Evolutionary conservation across 2,329 filamentous ascomycete species (phyloP), one percentile per base, ranked within the genome.

Genomic region (Cryphonectria radicalis): DNA sequence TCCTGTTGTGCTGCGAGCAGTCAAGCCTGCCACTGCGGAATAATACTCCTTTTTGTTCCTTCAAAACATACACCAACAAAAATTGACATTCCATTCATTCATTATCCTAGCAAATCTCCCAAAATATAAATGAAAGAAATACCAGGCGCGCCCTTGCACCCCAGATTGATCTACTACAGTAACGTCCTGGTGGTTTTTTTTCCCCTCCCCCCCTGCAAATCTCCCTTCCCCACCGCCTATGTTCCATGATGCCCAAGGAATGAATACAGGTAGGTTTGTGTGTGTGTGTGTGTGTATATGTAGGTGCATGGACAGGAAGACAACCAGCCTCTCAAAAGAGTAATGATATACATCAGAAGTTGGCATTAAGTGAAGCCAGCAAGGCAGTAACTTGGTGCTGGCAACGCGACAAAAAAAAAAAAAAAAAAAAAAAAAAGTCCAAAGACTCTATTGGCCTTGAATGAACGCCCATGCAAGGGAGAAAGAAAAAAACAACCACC

Each of bases 331-430:
- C 17, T 43, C 17, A 25, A 35, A 64, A 42, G 10, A 66, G 35
- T 40, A 55, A 37, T 35, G 43, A 46, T 53, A 37, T 50, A 66
- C 53, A 37, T 25, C 25, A 35, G n/a, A 64, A 64, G 32, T 55
- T 55, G 53, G 25, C 22, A 55, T 17, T 40, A 42, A 35, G 32
- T 14, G 28, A 65, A 32, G 28, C 64, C 46, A 55, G 22, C 32
- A 55, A 55, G 35, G 35, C 46, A 40, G 64, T 66, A 28, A 40
- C 35, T 42, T 66, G 32, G 32, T 37, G 25, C 17, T 37, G 22
- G 64, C 43, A 55, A 50, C 42, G 37, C 64, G 28, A 32, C 28
- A 32, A 32, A 32, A 32, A 32, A 32, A 32, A 32, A 32, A 32
- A 32, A 32, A 32, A 32, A 32, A 32, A 32, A 50, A 55, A 17